A percentile compares a stretch with the other conserved stretches of the same genome.
phyloP scores from a whole-genome alignment of 768 basidiomycete genomes.

The Phaeotremella skinneri region DNA sequence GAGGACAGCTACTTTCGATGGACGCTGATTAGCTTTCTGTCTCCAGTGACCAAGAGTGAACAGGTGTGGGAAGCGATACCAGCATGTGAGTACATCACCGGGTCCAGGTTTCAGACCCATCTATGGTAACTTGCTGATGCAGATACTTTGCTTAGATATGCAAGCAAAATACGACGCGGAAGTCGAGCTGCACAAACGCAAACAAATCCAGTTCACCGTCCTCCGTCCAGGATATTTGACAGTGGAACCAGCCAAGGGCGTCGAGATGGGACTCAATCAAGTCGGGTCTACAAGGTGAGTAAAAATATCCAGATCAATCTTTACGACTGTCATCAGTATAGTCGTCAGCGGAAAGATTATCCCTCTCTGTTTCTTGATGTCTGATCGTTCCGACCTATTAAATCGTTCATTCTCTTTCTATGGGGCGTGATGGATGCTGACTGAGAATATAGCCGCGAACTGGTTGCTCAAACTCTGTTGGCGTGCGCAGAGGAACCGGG shows the following conservation, averaged over 20 bases:
- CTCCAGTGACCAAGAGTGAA: slow-evolving; percentile 39
- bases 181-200: slow-evolving; percentile 55
- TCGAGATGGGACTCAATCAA: slow-evolving; percentile 60
- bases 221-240: slow-evolving; percentile 64
- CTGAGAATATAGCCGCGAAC: slow-evolving; percentile 54
- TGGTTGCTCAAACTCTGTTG: slow-evolving; percentile 60
- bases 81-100: slow-evolving; percentile 42
- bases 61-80: slow-evolving; percentile 56
- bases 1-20: slow-evolving; percentile 52
- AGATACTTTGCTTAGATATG: too few species aligned
- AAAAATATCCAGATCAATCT: background rate
- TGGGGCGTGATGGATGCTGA: slow-evolving; percentile 33
- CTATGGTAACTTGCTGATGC: too few species aligned
- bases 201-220: slow-evolving; percentile 65
- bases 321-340: background rate
- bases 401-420: too few species aligned
- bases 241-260: slow-evolving; percentile 59
- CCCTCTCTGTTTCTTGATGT: too few species aligned
- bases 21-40: slow-evolving; percentile 56
- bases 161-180: slow-evolving; percentile 57
- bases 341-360: too few species aligned
- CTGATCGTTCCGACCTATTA: too few species aligned
- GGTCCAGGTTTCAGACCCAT: too few species aligned
- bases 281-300: slow-evolving; percentile 58
- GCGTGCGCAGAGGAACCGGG: slow-evolving; percentile 58